A percentile compares a stretch with the other conserved stretches of the same genome.
Conservation (phyloP, 768 basidiomycete species). For the Lactifluus hygrophoroides region DNA sequence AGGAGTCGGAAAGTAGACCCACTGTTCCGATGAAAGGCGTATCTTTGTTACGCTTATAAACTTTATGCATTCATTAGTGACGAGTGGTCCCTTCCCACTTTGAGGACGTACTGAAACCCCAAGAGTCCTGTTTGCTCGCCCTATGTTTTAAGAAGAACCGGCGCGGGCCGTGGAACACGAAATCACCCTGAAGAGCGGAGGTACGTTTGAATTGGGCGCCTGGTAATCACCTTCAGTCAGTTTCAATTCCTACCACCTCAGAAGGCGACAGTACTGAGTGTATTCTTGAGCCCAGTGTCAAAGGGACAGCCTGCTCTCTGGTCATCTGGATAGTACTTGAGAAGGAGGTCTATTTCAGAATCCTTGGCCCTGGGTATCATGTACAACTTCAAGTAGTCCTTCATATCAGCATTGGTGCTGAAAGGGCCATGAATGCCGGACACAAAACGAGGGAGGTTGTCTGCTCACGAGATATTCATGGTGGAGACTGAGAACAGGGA, state of each 20-base stretch:
- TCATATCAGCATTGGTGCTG: background rate
- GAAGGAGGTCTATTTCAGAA: constrained; percentile 15
- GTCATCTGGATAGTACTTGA: constrained; percentile 21
- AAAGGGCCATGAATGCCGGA: background rate
- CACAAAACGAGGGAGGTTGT: background rate
- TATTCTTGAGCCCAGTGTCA: constrained; percentile 15
- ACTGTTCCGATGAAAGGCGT: constrained; percentile 17
- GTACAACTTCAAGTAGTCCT: constrained; percentile 11
- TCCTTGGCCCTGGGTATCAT: constrained; percentile 23
- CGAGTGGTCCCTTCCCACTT: too few species aligned
- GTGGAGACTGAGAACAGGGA: constrained; percentile 31
- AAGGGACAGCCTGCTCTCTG: constrained; percentile 16
- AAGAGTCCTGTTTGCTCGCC: constrained; percentile 12
- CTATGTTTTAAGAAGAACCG: constrained; percentile 8
- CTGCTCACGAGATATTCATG: constrained; percentile 27
- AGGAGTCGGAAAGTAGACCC: background rate
- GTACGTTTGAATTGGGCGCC: constrained; percentile 18
- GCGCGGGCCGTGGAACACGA: constrained; percentile 19
- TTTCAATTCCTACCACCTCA: background rate
- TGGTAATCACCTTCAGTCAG: background rate
- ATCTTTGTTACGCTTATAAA: constrained; percentile 15
- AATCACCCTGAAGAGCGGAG: constrained; percentile 17
- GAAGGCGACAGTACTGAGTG: constrained; percentile 24
- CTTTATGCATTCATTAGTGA: background rate
- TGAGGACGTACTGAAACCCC: constrained; percentile 12